Conservation (phyloP, 2,329 filamentous ascomycete genomes). For the Venturia effusa region DNA sequence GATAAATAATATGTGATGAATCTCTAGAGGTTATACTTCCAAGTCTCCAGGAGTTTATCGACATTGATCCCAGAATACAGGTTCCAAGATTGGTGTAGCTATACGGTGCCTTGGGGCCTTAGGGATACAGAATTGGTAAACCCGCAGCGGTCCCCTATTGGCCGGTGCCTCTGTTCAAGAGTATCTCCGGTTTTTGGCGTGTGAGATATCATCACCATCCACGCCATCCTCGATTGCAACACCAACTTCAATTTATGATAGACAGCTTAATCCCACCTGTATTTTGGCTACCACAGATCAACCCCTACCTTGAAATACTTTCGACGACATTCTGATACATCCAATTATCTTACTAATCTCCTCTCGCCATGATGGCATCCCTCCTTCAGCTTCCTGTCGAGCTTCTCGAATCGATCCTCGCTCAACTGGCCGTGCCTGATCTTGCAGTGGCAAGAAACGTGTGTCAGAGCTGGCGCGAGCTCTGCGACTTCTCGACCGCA, state of each 20-base stretch:
- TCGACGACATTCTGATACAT: background rate
- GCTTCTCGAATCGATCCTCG: constrained; percentile 8
- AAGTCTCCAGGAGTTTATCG: too few species aligned
- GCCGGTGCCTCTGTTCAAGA: too few species aligned
- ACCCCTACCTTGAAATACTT: too few species aligned
- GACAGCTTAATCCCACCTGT: background rate
- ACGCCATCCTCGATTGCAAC: background rate
- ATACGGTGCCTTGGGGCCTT: too few species aligned
- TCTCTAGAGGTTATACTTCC: too few species aligned
- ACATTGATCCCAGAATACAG: too few species aligned
- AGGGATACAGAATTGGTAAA: too few species aligned
- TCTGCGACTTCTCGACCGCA: constrained; percentile 4
- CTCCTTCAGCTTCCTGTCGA: constrained; percentile 9
- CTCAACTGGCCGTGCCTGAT: background rate
- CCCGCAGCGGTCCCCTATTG: too few species aligned
- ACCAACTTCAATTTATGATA: background rate
- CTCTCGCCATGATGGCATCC: background rate
- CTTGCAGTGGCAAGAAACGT: constrained; percentile 4
- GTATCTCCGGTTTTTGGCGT: background rate
- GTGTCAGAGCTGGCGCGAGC: background rate
- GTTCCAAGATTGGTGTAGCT: too few species aligned
- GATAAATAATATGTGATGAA: too few species aligned
- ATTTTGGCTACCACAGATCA: background rate
- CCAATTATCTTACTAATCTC: background rate
- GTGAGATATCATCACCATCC: too few species aligned